Evolutionary conservation across 2,329 filamentous ascomycete species (phyloP), one percentile per base, ranked within the genome.

Genomic region (Sporothrix pseudoabietina): DNA sequence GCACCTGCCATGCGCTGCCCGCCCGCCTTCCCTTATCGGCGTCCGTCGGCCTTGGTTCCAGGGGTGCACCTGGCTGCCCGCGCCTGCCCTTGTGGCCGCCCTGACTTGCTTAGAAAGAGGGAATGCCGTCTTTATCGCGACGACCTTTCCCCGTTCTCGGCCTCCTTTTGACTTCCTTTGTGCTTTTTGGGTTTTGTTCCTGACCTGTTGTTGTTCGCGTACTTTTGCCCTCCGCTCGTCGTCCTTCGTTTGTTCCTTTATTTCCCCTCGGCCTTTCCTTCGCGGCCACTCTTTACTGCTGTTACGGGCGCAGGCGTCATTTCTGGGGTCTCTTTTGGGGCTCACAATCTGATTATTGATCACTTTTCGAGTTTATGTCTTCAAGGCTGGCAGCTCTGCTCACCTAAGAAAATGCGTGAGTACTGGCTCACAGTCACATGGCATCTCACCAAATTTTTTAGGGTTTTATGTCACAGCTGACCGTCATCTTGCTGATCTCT

Each of bases 1-100:
- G 35, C 19, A 14, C 44, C 44, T 16, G 44, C 35, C 63, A 52
- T 49, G 16, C 32, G 26, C 44, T 49, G 30, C 35, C 19, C 44
- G 41, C 61, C 61, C n/a, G 35, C 35, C 22, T 39, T 22, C 65
- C 35, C 35, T 70, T 70, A 59, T 69, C 66, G 32, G 66, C 49
- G 49, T 26, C 26, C 65, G 26, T 52, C 65, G 26, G 59, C 59
- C 14, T n/a, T 14, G 6, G 47, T n/a, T 66, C 63, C 63, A 66
- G 59, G 35, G 59, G 32, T 54, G 52, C 19, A 44, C 41, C 9
- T 35, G 55, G 30, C 55, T 14, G 41, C 41, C 41, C 6, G 41
- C 41, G 12, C 54, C 26, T 26, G 30, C 26, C 55, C 16, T 30
- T 1, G 14, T 49, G 44, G 19, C 44, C 4, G 44, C 44, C 44